Conservation (phyloP, 495 filamentous ascomycete species). For the Aspergillus avenaceus region DNA sequence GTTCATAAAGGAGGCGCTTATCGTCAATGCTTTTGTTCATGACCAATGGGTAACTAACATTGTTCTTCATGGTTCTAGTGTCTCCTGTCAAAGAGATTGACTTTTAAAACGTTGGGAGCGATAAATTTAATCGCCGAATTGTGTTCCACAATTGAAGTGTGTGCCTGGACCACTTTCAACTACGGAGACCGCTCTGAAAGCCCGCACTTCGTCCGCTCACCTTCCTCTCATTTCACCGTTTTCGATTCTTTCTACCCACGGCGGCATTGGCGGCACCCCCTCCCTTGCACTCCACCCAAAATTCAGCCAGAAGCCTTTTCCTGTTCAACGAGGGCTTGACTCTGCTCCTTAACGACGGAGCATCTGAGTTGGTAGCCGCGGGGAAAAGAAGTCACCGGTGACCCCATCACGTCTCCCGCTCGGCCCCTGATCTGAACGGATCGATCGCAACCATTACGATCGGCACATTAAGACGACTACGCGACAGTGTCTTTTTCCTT, state of each 20-base stretch:
- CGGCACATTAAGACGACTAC: neutral
- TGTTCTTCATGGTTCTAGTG: constrained; percentile 1
- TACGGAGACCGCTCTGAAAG: constrained; percentile 4
- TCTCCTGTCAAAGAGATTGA: constrained; percentile 6
- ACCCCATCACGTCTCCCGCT: constrained; percentile 3
- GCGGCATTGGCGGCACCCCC: neutral
- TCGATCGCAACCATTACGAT: constrained; percentile 6
- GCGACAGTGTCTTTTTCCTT: neutral
- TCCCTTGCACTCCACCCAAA: neutral
- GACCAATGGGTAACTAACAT: no score
- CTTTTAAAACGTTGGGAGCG: constrained; percentile 3
- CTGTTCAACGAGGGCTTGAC: neutral
- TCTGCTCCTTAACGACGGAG: constrained; percentile 6
- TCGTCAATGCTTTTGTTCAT: no score
- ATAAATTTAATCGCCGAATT: neutral
- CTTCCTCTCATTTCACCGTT: neutral
- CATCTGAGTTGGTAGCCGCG: constrained; percentile 7
- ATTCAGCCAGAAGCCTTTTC: neutral
- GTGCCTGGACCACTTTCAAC: neutral
- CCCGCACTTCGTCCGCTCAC: neutral
- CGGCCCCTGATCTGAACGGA: constrained; percentile 12
- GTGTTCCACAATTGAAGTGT: neutral
- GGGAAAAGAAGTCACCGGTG: neutral
- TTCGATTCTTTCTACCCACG: neutral
- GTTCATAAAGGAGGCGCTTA: no score